A percentile compares a stretch with the other conserved stretches of the same genome.
These are phyloP conservation scores for Apiospora malaysiana DNA, from an alignment of 2,329 filamentous ascomycete species.

Conservation along the genomic window DNA sequence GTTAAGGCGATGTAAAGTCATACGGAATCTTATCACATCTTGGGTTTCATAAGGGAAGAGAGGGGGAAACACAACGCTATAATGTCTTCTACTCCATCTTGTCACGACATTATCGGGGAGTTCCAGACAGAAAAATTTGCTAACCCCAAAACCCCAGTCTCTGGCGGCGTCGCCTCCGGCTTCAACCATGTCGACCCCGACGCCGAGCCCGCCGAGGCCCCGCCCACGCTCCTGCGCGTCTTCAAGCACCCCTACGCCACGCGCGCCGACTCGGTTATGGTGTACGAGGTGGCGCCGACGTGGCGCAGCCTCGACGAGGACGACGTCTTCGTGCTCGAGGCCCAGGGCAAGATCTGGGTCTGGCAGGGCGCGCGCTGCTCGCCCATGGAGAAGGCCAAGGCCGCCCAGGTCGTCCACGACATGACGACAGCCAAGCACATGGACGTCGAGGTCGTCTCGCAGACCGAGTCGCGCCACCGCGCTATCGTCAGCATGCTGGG, in stretches of 20 bases:
- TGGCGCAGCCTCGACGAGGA: slow-evolving; percentile 68
- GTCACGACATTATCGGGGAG: not conserved
- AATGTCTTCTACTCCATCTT: not conserved
- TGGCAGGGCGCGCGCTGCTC: slow-evolving; percentile 71
- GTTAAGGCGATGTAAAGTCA: too few species aligned
- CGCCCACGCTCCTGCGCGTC: slow-evolving; percentile 62
- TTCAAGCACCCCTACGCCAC: slow-evolving; percentile 62
- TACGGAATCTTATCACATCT: not conserved
- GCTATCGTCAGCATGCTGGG: slow-evolving; percentile 63
- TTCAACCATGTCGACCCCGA: slow-evolving; percentile 66
- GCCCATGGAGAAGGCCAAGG: slow-evolving; percentile 73
- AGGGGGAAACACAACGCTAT: not conserved
- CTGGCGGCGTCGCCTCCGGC: slow-evolving; percentile 66
- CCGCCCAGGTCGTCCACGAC: slow-evolving; percentile 70
- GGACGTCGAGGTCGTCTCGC: slow-evolving; percentile 69
- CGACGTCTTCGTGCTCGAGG: slow-evolving; percentile 71
- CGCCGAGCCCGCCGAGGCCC: slow-evolving; percentile 47
- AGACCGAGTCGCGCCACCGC: slow-evolving; percentile 61
- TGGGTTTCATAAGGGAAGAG: not conserved
- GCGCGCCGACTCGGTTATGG: slow-evolving; percentile 57
- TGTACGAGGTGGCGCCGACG: slow-evolving; percentile 67
- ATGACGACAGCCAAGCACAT: slow-evolving; percentile 67
- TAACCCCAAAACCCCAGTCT: slow-evolving; percentile 35
- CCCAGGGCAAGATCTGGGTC: slow-evolving; percentile 68
- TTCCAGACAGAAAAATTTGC: not conserved